Conservation (phyloP, 2,329 filamentous ascomycete species). For the Amauroascus verrucosus region DNA sequence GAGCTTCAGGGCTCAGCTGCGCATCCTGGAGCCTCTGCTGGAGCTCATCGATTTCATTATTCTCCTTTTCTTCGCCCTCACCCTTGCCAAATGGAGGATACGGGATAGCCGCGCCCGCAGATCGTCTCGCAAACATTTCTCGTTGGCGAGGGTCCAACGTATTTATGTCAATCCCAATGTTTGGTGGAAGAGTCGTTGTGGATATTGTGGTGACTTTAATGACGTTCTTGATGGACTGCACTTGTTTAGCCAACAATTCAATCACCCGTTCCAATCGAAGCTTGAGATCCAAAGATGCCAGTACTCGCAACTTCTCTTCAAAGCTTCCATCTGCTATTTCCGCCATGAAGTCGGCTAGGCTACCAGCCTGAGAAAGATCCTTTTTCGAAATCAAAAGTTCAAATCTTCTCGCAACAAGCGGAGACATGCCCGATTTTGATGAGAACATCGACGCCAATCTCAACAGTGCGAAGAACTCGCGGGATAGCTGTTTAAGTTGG, state of each 20-base stretch:
- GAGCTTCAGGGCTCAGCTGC: constrained; percentile 68
- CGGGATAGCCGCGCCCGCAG: constrained; percentile 25
- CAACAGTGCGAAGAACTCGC: constrained; percentile 75
- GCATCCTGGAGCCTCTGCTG: constrained; percentile 78
- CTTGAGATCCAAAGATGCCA: constrained; percentile 70
- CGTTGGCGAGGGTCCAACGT: constrained; percentile 41
- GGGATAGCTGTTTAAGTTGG: constrained; percentile 70
- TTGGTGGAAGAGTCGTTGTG: constrained; percentile 51
- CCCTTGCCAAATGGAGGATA: constrained; percentile 30
- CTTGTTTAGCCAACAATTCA: constrained; percentile 71
- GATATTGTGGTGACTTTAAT: constrained; percentile 74
- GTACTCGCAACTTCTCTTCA: constrained; percentile 80
- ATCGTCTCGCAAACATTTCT: constrained; percentile 34
- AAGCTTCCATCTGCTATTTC: constrained; percentile 80
- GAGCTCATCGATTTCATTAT: constrained; percentile 82
- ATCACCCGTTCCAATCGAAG: constrained; percentile 71
- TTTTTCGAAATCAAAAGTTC: constrained; percentile 81
- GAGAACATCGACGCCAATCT: constrained; percentile 76
- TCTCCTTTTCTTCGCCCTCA: constrained; percentile 63
- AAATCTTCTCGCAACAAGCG: constrained; percentile 72
- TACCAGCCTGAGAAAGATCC: constrained; percentile 68
- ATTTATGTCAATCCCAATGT: constrained; percentile 47
- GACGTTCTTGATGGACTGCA: constrained; percentile 73
- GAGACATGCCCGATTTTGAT: constrained; percentile 59
- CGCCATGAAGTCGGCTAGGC: constrained; percentile 91